These are phyloP conservation scores for Nigrospora osmanthi DNA, from an alignment of 2,329 filamentous ascomycete species.

Conservation along the genomic window DNA sequence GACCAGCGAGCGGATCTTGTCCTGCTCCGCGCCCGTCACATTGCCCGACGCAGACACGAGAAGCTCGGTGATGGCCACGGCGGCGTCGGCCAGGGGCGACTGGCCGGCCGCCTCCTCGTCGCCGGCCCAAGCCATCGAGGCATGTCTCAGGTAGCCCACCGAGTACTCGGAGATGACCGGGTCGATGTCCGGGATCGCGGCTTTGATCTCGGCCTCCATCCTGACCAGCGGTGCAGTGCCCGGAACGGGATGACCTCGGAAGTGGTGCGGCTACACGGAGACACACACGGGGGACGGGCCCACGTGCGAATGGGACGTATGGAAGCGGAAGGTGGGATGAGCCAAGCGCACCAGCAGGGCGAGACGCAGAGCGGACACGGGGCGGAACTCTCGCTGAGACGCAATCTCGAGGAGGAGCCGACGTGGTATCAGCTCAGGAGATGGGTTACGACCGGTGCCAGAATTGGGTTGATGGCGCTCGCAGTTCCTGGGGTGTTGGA, in stretches of 20 bases:
- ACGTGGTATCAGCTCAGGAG: no score
- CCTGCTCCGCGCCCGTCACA: constrained; percentile 61
- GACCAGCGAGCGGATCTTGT: constrained; percentile 74
- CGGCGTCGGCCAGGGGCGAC: constrained; percentile 78
- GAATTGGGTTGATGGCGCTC: neutral
- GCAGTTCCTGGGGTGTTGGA: neutral
- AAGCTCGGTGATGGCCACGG: constrained; percentile 75
- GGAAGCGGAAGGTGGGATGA: no score
- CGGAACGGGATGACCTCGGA: no score
- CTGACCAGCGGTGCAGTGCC: neutral
- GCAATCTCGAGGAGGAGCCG: no score
- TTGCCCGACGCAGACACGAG: constrained; percentile 90
- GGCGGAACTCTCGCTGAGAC: no score
- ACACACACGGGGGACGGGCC: no score
- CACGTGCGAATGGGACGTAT: no score
- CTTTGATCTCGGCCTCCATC: constrained; percentile 86
- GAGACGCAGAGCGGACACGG: no score
- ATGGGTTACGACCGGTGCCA: neutral
- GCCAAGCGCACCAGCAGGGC: no score
- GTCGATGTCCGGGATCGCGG: constrained; percentile 79
- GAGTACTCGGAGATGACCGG: constrained; percentile 87
- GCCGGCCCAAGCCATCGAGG: constrained; percentile 72
- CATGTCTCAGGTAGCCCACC: constrained; percentile 89
- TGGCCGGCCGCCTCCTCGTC: constrained; percentile 63
- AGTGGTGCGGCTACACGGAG: no score